phyloP scores from a whole-genome alignment of 1,284 basidiomycete genomes.

The Vanrija pseudolonga region DNA sequence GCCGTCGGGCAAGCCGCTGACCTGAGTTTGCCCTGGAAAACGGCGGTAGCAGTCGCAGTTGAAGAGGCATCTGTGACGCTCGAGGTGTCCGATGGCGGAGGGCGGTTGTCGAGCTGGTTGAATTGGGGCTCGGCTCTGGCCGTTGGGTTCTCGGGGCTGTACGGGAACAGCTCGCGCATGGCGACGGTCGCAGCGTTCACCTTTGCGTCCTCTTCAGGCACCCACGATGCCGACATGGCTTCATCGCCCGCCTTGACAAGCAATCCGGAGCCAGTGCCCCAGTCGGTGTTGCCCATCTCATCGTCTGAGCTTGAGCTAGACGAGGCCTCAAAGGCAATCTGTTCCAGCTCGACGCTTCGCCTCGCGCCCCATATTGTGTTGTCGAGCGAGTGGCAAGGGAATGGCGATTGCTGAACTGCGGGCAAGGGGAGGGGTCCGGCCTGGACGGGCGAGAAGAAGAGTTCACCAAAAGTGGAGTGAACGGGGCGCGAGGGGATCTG shows the following conservation, averaged over 20 bases:
- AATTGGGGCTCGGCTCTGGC: constrained; percentile 16
- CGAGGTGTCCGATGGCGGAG: constrained; percentile 23
- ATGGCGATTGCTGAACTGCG: constrained; percentile 29
- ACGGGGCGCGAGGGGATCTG: constrained; percentile 8
- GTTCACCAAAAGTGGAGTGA: constrained; percentile 28
- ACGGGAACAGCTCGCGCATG: constrained; percentile 37
- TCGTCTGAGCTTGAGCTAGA: constrained; percentile 43
- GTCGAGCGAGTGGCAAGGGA: constrained; percentile 46
- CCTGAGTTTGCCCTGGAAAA: constrained; percentile 27
- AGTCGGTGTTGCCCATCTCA: constrained; percentile 36
- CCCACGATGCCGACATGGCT: constrained; percentile 16
- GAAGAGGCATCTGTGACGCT: constrained; percentile 21
- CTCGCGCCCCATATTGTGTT: constrained; percentile 44
- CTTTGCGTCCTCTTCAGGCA: constrained; percentile 33
- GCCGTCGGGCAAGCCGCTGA: constrained; percentile 24
- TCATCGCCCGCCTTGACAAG: constrained; percentile 29
- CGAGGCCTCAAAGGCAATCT: constrained; percentile 19
- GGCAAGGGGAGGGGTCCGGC: constrained; percentile 12
- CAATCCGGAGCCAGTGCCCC: constrained; percentile 34
- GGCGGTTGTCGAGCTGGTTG: constrained; percentile 33
- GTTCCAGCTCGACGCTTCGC: constrained; percentile 17
- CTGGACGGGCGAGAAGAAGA: constrained; percentile 28
- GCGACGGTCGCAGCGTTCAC: constrained; percentile 43
- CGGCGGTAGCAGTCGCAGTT: constrained; percentile 19
- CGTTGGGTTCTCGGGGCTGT: neutral